phyloP scores from a whole-genome alignment of 106 monocot genomes.

The Platanthera zijinensis region DNA sequence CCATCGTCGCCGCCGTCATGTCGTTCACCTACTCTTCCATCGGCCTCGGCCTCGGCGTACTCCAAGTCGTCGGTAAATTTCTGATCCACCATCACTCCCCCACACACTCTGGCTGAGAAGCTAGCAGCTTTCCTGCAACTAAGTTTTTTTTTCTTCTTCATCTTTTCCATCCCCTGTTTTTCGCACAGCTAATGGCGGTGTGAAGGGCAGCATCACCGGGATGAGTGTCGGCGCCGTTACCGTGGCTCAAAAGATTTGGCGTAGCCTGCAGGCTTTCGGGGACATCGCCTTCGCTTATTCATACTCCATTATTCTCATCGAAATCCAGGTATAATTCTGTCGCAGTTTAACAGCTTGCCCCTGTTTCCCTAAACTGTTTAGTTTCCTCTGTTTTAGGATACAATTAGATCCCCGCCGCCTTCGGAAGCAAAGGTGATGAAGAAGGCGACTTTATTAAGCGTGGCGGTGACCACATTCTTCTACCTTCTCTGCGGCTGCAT shows the following conservation, averaged over 20 bases:
- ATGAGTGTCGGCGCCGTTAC: slow-evolving; percentile 36
- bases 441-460: slow-evolving; percentile 50
- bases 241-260: slow-evolving; percentile 43
- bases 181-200: slow-evolving; percentile 21
- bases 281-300: slow-evolving; percentile 72
- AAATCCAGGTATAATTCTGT: slow-evolving; percentile 36
- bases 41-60: slow-evolving; percentile 36
- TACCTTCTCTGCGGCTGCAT: slow-evolving; percentile 77
- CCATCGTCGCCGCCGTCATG: slow-evolving; percentile 51
- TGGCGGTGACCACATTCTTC: slow-evolving; percentile 49
- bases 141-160: no score
- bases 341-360: not conserved
- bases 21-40: slow-evolving; percentile 59
- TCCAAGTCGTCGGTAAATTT: slow-evolving; percentile 51
- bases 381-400: slow-evolving; percentile 28
- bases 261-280: slow-evolving; percentile 53
- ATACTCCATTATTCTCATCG: slow-evolving; percentile 68
- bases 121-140: no score
- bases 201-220: slow-evolving; percentile 55
- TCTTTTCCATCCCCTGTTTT: not conserved
- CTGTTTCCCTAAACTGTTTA: not conserved
- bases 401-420: slow-evolving; percentile 48
- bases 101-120: no score
- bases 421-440: slow-evolving; percentile 63
- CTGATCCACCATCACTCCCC: slow-evolving; percentile 32